Base-by-base conservation (phyloP, 371 early-diverging fungal species). In the Coemansia sp. region DNA sequence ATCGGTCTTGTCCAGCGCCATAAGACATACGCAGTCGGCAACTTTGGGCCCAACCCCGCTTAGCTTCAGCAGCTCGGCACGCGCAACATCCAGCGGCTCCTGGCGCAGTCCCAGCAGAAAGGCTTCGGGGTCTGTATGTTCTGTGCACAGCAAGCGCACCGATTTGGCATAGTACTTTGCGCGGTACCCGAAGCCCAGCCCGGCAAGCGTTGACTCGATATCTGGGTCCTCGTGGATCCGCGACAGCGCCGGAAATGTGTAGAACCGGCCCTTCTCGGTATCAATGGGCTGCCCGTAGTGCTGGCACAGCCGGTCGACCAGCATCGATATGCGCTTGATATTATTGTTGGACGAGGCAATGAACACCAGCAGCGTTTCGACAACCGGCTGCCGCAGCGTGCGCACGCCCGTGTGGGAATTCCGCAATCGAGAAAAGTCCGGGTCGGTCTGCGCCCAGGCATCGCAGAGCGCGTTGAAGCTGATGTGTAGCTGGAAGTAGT, bases 271-370 rank as follows among this genome's bases (percentile, higher is more conserved):
- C 33, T 75, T 77, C 39, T 66, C 81, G 43, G 84, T 76, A 0
- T 77, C 85, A 4, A 89, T 68, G n/a, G 77, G 66, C 5, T 80
- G 48, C 1, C 94, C 94, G 63, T 86, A 94, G 2, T 68, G 75
- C 7, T 55, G 47, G 59, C 90, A 90, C 12, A 94, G 79, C 35
- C 83, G 87, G 40, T 88, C 78, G 5, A 89, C 53, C n/a, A 76
- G 56, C 85, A 86, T 87, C 10, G 94, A 88, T 40, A 99, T 99
- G 36, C 99, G 82, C 26, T 83, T 69, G 42, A 99, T 94, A 80
- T 97, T 95, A 82, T 99, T 99, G 82, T 98, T 98, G 57, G 87
- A 82, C 3, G 94, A 90, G 79, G 98, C 98, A 35, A 99, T 97
- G 68, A 99, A 99, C 11, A 90, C 85, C 51, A 99, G 81, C 50